Evolutionary conservation across 2,329 filamentous ascomycete species (phyloP), one percentile per base, ranked within the genome.

Genomic region (Colletotrichum costaricense): DNA sequence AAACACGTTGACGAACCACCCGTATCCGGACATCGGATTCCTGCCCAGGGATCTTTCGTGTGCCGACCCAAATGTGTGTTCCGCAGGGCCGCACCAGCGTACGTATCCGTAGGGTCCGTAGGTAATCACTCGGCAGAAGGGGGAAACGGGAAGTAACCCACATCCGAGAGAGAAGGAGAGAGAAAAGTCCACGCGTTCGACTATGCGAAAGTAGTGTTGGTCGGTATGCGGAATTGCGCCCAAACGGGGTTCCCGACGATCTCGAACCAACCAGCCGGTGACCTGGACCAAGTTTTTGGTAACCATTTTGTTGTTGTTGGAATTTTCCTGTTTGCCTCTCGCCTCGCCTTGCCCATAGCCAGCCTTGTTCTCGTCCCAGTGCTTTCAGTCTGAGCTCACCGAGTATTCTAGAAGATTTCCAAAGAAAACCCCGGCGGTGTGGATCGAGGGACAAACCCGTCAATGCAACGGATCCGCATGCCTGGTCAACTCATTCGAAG

Each of bases 401-500:
- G 19, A 49, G 19, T 30, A 42, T 69, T 69, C 58, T 63, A 69
- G 59, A 69, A 73, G 26, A 54, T 49, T 69, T 69, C 55, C 55
- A 60, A 49, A 49, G 42, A 49, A 49, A 49, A 49, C 26, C 52
- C 65, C 42, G 30, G 16, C 59, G 30, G 59, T 49, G 58, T 54
- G 42, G 66, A 56, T 55, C 24, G 55, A 35, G 38, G 54, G 22
- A 59, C 30, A n/a, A 30, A 54, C 11, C 2, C 26, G 38, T 57
- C 52, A 73, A 54, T 64, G 59, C 60, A 54, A 65, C 60, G 60
- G 26, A 35, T 24, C 19, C 52, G 22, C 11, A 55, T 8, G n/a
- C 52, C n/a, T n/a, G 46, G 12, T 5, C 24, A 22, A 19, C 55
- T 35, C 12, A 33, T 46, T 63, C 46, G 57, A 49, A 30, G 26